Evolutionary conservation across 2,329 filamentous ascomycete species (phyloP), one percentile per base, ranked within the genome.

Genomic region (Aspergillus jensenii): DNA sequence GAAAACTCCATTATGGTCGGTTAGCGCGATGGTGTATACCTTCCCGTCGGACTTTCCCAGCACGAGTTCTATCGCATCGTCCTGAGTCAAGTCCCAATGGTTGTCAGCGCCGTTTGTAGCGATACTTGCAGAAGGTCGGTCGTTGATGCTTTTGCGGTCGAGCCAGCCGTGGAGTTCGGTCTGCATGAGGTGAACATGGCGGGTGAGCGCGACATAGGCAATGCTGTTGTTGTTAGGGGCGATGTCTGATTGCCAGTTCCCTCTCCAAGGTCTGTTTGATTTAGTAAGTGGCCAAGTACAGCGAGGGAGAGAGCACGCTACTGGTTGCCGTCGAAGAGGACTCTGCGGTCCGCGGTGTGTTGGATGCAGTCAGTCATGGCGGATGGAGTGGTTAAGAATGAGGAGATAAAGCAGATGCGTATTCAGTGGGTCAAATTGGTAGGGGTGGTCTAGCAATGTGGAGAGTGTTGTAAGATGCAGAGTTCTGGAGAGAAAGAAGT

Each of bases 121-220:
- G 8, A 47, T 40, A 15, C 47, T 43, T 4, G 52, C 35, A 9
- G 37, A 52, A 4, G 33, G 33, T n/a, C 49, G 19, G 17, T 23
- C 19, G 25, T 50, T 27, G n/a, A 55, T 33, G 25, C 27, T 35
- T 6, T n/a, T 14, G 6, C 48, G 52, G 48, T 59, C 57, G 15
- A 59, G 25, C 43, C 53, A 55, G 25, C 57, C 57, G 43, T 52
- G 19, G 25, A 55, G 52, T 17, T 58, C 50, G 31, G 44, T 54
- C 12, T 43, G 27, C 9, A 5, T 7, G 27, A 51, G 19, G 17
- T 39, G 27, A 8, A 23, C 5, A 19, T 55, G 39, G 41, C 33
- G 21, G 7, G 23, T 41, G 12, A 52, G 43, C 7, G 31, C n/a
- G 15, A 40, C 40, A 33, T 52, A 55, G 33, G 56, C 25, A 23